Percentiles rank a stretch among this genome's conserved stretches.
Conservation (phyloP, 2,329 filamentous ascomycete genomes). For the Hypoxylon sp. region DNA sequence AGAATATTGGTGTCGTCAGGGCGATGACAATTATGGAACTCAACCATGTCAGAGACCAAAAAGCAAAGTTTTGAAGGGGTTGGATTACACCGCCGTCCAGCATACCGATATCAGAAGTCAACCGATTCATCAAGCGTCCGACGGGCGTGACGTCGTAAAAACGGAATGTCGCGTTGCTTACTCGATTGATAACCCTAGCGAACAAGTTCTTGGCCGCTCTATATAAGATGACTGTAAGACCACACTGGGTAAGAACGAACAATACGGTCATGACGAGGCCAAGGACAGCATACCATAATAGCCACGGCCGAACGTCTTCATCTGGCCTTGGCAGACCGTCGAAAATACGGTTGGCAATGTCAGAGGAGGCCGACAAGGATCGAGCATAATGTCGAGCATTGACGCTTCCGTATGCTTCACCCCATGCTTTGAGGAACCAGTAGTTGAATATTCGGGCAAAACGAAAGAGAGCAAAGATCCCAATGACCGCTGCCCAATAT, state of each 20-base stretch:
- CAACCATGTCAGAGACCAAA: conserved; percentile 78
- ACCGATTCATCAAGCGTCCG: conserved; percentile 90
- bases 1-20: conserved; percentile 81
- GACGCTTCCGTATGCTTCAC: conserved; percentile 75
- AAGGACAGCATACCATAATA: conserved; percentile 78
- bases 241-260: conserved; percentile 73
- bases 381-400: conserved; percentile 32
- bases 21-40: conserved; percentile 84
- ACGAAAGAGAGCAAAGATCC: conserved; percentile 75
- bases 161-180: conserved; percentile 85
- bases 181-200: conserved; percentile 76
- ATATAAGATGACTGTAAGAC: conserved; percentile 84
- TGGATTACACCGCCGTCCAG: conserved; percentile 87
- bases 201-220: conserved; percentile 84
- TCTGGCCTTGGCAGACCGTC: conserved; percentile 75
- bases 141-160: conserved; percentile 94
- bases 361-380: conserved; percentile 24
- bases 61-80: conserved; percentile 80
- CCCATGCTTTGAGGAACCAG: conserved; percentile 91
- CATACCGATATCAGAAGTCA: conserved; percentile 91
- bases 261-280: conserved; percentile 71
- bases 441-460: conserved; percentile 75
- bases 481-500: conserved; percentile 78
- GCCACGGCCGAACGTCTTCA: conserved; percentile 79
- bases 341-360: conserved; percentile 55